A percentile compares a stretch with the other conserved stretches of the same genome.
Conservation (phyloP, 768 basidiomycete species). For the Strobilomyces confusus region DNA sequence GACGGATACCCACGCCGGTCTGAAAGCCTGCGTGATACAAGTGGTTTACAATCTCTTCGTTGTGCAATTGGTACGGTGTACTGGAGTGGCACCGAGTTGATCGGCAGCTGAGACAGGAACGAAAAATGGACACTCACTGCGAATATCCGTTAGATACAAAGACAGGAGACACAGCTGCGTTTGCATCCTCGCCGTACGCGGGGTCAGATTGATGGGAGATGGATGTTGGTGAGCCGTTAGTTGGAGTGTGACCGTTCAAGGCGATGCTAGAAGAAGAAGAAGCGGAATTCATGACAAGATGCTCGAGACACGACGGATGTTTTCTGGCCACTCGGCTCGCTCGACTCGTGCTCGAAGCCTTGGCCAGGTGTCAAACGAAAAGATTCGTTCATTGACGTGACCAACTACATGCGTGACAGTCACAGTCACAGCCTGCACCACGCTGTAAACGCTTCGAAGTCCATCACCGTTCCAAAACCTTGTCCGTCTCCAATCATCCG, state of each 20-base stretch:
- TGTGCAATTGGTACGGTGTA: constrained; percentile 57
- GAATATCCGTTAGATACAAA: constrained; percentile 55
- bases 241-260: constrained; percentile 51
- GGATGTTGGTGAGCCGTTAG: constrained; percentile 45
- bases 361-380: constrained; percentile 7
- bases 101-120: background rate
- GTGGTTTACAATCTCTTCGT: constrained; percentile 75
- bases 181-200: constrained; percentile 33
- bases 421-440: constrained; percentile 25
- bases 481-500: constrained; percentile 37
- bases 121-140: constrained; percentile 44
- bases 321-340: constrained; percentile 1
- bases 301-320: constrained; percentile 1
- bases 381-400: constrained; percentile 21
- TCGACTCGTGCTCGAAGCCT: constrained; percentile 4
- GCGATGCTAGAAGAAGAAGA: constrained; percentile 34
- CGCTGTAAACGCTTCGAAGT: constrained; percentile 19
- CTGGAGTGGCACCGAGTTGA: constrained; percentile 20
- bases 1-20: constrained; percentile 59
- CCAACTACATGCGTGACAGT: constrained; percentile 17
- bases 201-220: constrained; percentile 36
- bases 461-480: constrained; percentile 42
- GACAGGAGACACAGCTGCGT: constrained; percentile 27
- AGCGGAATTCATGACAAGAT: constrained; percentile 22
- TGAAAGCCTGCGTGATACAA: constrained; percentile 79